Evolutionary conservation across 768 basidiomycete genomes (phyloP).

Genomic region (Hericium erinaceus): DNA sequence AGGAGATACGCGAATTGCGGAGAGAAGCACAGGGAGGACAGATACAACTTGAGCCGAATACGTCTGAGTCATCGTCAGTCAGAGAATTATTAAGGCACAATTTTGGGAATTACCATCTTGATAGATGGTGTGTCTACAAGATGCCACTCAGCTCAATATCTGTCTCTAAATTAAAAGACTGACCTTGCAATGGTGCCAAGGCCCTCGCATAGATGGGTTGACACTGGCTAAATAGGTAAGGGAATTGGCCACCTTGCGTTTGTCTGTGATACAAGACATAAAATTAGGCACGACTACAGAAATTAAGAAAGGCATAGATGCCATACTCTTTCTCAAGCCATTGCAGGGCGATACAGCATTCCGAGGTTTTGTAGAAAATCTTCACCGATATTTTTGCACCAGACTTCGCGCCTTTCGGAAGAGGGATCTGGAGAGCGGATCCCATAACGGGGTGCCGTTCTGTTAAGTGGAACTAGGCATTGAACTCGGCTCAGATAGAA

Average conservation of each 20-base stretch:
- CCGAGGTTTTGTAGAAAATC: constrained; percentile 37
- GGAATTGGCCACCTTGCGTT: constrained; percentile 77
- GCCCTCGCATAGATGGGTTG: constrained; percentile 87
- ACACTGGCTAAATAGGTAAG: constrained; percentile 88
- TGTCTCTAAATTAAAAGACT: background rate
- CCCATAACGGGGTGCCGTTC: constrained; percentile 31
- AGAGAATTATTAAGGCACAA: background rate
- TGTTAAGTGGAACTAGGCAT: constrained; percentile 20
- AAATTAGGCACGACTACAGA: background rate
- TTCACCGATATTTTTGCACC: constrained; percentile 28
- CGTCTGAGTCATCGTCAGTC: constrained; percentile 35
- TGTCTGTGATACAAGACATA: constrained; percentile 34
- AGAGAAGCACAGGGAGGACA: constrained; percentile 79
- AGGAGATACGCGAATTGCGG: constrained; percentile 74
- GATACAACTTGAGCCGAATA: constrained; percentile 75
- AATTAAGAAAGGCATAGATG: background rate
- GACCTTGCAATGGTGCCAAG: constrained; percentile 73
- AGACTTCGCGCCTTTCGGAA: constrained; percentile 16
- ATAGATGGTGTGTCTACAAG: constrained; percentile 74
- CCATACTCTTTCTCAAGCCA: constrained; percentile 40
- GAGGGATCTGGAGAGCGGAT: constrained; percentile 27
- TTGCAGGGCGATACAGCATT: constrained; percentile 38
- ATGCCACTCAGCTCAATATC: background rate
- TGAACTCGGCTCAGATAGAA: background rate
- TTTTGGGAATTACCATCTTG: constrained; percentile 50